Evolutionary conservation across 208 protist genomes (phyloP).

Genomic region (Leishmania major): DNA sequence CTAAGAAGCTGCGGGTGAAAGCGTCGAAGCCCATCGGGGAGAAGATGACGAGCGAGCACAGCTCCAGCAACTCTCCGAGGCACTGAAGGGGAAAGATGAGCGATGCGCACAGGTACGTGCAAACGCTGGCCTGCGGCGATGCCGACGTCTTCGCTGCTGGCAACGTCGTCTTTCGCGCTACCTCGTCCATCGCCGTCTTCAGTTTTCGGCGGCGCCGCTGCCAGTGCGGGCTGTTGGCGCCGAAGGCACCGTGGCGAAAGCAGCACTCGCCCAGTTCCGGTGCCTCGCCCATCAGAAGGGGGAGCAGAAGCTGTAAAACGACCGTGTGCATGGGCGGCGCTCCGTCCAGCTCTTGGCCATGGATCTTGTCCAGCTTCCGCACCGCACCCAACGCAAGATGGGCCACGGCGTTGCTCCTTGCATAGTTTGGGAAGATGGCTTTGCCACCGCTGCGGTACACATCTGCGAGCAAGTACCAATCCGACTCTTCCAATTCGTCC

Average conservation of each 20-base stretch:
- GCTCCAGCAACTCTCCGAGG: constrained; percentile 65
- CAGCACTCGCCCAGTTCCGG: constrained; percentile 30
- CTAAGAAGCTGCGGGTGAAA: constrained; percentile 62
- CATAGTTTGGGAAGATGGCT: constrained; percentile 82
- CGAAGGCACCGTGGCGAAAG: constrained; percentile 10
- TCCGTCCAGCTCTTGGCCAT: constrained; percentile 31
- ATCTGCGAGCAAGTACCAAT: constrained; percentile 78
- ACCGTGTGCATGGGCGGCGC: constrained; percentile 18
- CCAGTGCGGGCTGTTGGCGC: constrained; percentile 31
- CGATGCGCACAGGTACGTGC: constrained; percentile 36
- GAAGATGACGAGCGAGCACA: constrained; percentile 58
- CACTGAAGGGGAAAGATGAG: constrained; percentile 86
- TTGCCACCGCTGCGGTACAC: constrained; percentile 33
- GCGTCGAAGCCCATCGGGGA: constrained; percentile 51
- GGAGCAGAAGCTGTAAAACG: constrained; percentile 21
- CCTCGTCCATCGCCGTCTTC: constrained; percentile 13
- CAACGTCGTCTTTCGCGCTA: neutral
- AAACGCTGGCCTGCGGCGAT: neutral
- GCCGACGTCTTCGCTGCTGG: neutral
- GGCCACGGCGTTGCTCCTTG: constrained; percentile 29
- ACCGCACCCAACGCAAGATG: constrained; percentile 50
- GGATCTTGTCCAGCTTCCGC: constrained; percentile 53
- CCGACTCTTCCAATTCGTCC: constrained; percentile 60
- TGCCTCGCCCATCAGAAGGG: constrained; percentile 29
- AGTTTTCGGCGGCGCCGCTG: constrained; percentile 27